These are phyloP conservation scores for Cystofilobasidium macerans DNA, from an alignment of 768 basidiomycete genomes.

Conservation along the genomic window DNA sequence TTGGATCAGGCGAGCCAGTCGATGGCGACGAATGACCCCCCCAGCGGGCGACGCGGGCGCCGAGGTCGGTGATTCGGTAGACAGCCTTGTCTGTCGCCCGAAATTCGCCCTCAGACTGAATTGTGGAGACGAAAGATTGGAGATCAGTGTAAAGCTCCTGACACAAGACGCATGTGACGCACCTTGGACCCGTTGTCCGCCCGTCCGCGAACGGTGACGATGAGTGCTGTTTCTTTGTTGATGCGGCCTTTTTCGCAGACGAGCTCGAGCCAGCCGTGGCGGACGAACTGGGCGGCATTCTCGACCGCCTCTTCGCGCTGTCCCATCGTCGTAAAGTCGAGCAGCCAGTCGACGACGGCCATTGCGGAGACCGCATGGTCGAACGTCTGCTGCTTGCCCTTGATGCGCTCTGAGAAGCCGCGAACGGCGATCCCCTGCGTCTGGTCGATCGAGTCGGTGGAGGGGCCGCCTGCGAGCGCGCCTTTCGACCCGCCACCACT, in stretches of 20 bases:
- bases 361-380: constrained; percentile 69
- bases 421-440: constrained; percentile 32
- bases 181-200: constrained; percentile 21
- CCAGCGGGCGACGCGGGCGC: constrained; percentile 76
- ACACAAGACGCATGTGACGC: too few species aligned
- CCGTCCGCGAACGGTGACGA: constrained; percentile 30
- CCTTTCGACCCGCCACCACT: neutral
- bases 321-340: constrained; percentile 91
- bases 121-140: constrained; percentile 7
- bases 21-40: constrained; percentile 30
- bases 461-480: neutral
- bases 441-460: constrained; percentile 22
- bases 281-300: constrained; percentile 94
- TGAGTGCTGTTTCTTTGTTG: constrained; percentile 32
- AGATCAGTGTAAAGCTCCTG: too few species aligned
- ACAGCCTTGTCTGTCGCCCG: constrained; percentile 90
- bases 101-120: constrained; percentile 85
- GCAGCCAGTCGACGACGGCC: constrained; percentile 86
- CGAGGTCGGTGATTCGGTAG: constrained; percentile 89
- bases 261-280: constrained; percentile 77
- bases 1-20: neutral
- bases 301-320: constrained; percentile 94
- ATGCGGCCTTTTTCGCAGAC: constrained; percentile 43
- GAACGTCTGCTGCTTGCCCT: constrained; percentile 31
- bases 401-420: constrained; percentile 4